phyloP scores from a whole-genome alignment of 2,329 filamentous ascomycete genomes.

The Trichophyton verrucosum region DNA sequence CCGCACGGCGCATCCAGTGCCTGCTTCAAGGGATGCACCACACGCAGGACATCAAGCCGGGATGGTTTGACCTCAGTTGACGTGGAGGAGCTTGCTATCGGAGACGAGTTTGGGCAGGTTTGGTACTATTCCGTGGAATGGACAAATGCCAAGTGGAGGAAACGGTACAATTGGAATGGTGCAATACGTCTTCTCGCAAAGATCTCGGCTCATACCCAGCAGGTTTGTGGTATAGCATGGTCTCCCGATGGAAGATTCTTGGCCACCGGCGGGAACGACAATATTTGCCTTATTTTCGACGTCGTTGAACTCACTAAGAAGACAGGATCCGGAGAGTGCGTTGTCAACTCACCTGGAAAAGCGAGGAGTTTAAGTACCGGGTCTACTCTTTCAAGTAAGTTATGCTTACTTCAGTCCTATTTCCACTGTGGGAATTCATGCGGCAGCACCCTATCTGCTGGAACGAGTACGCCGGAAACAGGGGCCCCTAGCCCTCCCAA shows the following conservation, averaged over 20 bases:
- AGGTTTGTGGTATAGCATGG: constrained; percentile 90
- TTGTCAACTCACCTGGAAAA: neutral
- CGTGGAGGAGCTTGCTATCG: constrained; percentile 75
- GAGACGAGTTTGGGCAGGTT: constrained; percentile 69
- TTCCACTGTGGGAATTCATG: neutral
- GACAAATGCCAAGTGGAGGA: constrained; percentile 43
- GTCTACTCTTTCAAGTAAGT: neutral
- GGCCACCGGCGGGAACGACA: constrained; percentile 87
- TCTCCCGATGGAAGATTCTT: constrained; percentile 63
- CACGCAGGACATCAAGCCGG: constrained; percentile 39
- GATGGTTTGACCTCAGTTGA: constrained; percentile 41
- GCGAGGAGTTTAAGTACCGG: neutral
- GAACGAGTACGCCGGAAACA: neutral
- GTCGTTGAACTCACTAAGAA: constrained; percentile 43
- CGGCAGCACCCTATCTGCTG: neutral
- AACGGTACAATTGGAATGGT: constrained; percentile 64
- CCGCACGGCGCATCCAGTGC: constrained; percentile 64
- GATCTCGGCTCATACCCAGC: constrained; percentile 69
- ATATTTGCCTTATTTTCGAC: constrained; percentile 71
- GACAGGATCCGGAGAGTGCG: neutral
- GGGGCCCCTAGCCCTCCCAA: neutral
- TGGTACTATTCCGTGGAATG: constrained; percentile 89
- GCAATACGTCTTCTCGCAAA: constrained; percentile 64
- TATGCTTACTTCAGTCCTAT: neutral
- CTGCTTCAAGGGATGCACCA: constrained; percentile 59